phyloP scores from a whole-genome alignment of 352 stramenopile species.

The Phytopythium boreale region DNA sequence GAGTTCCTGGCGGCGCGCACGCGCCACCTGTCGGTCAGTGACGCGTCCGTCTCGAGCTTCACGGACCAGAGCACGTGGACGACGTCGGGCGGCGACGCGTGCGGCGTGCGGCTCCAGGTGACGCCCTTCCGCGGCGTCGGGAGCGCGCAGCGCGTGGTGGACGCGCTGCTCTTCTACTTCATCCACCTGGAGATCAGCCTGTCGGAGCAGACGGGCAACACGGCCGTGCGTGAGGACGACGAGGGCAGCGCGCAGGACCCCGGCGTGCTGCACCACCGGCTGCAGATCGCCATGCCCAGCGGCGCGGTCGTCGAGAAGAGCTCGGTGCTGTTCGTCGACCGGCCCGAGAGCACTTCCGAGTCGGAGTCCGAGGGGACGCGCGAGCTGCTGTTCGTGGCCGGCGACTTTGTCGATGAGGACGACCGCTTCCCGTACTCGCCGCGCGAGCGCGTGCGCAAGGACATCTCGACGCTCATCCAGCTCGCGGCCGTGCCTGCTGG shows the following conservation, averaged over 20 bases:
- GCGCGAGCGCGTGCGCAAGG: constrained; percentile 21
- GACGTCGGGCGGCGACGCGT: constrained; percentile 43
- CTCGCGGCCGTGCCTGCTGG: background rate
- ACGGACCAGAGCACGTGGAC: constrained; percentile 40
- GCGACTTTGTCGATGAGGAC: constrained; percentile 30
- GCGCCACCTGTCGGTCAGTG: constrained; percentile 11
- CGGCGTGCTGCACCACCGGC: constrained; percentile 21
- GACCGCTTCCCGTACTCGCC: constrained; percentile 25
- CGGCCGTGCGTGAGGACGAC: constrained; percentile 48
- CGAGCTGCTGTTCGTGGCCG: constrained; percentile 18
- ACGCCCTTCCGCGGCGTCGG: constrained; percentile 37
- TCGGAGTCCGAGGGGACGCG: constrained; percentile 5
- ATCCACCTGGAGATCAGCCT: constrained; percentile 61
- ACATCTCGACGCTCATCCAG: constrained; percentile 13
- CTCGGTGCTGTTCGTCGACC: constrained; percentile 27
- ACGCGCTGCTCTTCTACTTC: constrained; percentile 46
- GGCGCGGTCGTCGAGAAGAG: constrained; percentile 40
- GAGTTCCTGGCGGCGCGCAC: constrained; percentile 27
- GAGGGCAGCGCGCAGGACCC: constrained; percentile 12
- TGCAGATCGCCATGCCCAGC: constrained; percentile 19
- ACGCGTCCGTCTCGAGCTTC: constrained; percentile 19
- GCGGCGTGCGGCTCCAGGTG: constrained; percentile 47
- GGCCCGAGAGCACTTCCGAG: background rate
- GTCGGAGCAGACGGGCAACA: constrained; percentile 44
- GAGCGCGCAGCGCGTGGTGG: constrained; percentile 35